phyloP scores from a whole-genome alignment of 805 yeast genomes.

The Blastobotrys peoriensis region DNA sequence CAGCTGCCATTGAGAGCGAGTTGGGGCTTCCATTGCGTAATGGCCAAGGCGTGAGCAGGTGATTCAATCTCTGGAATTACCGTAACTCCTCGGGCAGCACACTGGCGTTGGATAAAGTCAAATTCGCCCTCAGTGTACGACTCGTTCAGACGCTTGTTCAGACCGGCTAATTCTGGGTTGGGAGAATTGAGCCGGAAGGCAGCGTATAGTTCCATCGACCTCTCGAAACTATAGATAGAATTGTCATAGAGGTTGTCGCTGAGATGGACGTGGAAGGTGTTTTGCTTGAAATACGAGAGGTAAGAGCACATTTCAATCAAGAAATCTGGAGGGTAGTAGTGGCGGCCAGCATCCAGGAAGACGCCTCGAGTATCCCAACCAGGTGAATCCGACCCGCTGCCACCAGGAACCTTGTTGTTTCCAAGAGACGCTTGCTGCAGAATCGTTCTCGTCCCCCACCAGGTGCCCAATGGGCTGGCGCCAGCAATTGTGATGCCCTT shows the following conservation, averaged over 20 bases:
- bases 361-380: constrained; percentile 6
- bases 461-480: constrained; percentile 7
- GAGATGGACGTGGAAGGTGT: constrained; percentile 3
- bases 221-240: background rate
- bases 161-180: background rate
- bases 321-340: constrained; percentile 8
- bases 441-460: constrained; percentile 7
- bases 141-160: background rate
- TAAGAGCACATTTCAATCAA: constrained; percentile 8
- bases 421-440: constrained; percentile 3
- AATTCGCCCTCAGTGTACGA: constrained; percentile 1
- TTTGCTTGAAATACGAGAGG: constrained; percentile 8
- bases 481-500: constrained; percentile 4
- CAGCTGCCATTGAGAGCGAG: background rate
- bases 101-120: background rate
- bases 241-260: background rate
- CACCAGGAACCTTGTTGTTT: background rate
- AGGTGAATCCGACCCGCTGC: constrained; percentile 5
- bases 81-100: constrained; percentile 1
- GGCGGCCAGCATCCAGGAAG: constrained; percentile 7
- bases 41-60: constrained; percentile 8
- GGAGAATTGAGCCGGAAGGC: constrained; percentile 1
- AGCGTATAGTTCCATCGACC: constrained; percentile 1
- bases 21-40: constrained; percentile 8
- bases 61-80: constrained; percentile 3